Evolutionary conservation across 345 rosid genomes (phyloP), one percentile per base, ranked within the genome.

Genomic region (Clausena lansium): DNA sequence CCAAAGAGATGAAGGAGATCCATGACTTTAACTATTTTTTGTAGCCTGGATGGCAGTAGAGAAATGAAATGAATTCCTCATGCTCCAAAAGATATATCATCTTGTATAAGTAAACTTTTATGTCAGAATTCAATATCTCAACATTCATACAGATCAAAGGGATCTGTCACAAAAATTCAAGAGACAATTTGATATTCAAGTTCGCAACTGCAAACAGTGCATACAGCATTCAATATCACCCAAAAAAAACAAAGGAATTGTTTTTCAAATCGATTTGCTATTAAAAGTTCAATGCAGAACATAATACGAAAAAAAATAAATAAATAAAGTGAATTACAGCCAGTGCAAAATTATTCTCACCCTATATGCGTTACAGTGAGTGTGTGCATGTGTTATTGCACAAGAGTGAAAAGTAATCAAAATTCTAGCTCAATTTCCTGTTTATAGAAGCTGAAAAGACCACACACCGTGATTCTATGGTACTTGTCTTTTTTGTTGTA

Each of bases 401-500:
- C 61, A 30, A 28, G 27, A 70, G 25, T 55, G 11, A n/a, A 76
- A 28, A 60, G 47, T 3, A 79, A 60, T 58, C 61, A 76, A 75
- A 52, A 64, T 6, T 38, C 64, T 32, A 67, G 52, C 52, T 54
- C 55, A 28, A 45, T 58, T 24, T 71, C 58, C 54, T 33, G 60
- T 28, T 63, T 76, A 19, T 30, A 77, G 24, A 55, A 65, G 41
- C 5, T 62, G 76, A 77, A 81, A 79, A 75, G 72, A 71, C 63
- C 27, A 79, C 89, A 77, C 79, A 94, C 99, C 88, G 92, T 94
- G 83, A 94, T 87, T 74, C 98, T 88, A 36, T 94, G 93, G 82
- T 85, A 50, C 80, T 97, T 97, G 84, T 94, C 98, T 84, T 94
- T 97, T 88, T 91, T 94, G 98, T 89, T 91, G 84, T 97, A 93